Conservation (phyloP, 352 stramenopile species). For the Halophytophthora batemanensis region DNA sequence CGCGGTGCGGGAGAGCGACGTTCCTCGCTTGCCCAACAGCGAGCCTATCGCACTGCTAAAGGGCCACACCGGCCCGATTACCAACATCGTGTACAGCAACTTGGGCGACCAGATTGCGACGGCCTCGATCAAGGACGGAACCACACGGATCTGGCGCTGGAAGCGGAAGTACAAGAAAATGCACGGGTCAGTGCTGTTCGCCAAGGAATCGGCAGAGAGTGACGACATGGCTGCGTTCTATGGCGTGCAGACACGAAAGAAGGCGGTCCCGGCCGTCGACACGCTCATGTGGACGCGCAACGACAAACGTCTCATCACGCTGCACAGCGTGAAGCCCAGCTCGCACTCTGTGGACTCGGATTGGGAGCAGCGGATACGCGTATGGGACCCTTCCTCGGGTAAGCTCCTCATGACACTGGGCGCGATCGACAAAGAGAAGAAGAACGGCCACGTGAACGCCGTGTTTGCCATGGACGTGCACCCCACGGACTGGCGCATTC, state of each 20-base stretch:
- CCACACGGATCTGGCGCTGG: slow-evolving; percentile 65
- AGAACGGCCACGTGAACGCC: slow-evolving; percentile 71
- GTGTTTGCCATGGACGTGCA: slow-evolving; percentile 79
- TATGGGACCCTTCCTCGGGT: slow-evolving; percentile 58
- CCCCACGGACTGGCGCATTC: slow-evolving; percentile 65
- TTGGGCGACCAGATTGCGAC: slow-evolving; percentile 90
- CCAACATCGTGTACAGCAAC: slow-evolving; percentile 92
- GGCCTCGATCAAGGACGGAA: slow-evolving; percentile 93
- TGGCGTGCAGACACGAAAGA: slow-evolving; percentile 40
- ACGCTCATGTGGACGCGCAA: slow-evolving; percentile 64
- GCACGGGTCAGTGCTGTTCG: slow-evolving; percentile 43
- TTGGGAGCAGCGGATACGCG: slow-evolving; percentile 62
- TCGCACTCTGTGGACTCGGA: slow-evolving; percentile 35
- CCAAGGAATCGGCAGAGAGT: slow-evolving; percentile 39
- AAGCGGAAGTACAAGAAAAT: slow-evolving; percentile 61
- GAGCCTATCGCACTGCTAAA: slow-evolving; percentile 66
- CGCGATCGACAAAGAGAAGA: slow-evolving; percentile 51
- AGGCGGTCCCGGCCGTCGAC: slow-evolving; percentile 46
- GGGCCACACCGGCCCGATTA: slow-evolving; percentile 92
- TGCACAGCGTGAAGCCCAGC: slow-evolving; percentile 70
- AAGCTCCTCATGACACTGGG: slow-evolving; percentile 61
- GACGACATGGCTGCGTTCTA: slow-evolving; percentile 46
- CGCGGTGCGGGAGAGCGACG: slow-evolving; percentile 44
- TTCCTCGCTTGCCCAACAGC: slow-evolving; percentile 37
- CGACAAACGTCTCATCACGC: slow-evolving; percentile 57